phyloP scores from a whole-genome alignment of 495 filamentous ascomycete species.

The Annulohypoxylon bovei region DNA sequence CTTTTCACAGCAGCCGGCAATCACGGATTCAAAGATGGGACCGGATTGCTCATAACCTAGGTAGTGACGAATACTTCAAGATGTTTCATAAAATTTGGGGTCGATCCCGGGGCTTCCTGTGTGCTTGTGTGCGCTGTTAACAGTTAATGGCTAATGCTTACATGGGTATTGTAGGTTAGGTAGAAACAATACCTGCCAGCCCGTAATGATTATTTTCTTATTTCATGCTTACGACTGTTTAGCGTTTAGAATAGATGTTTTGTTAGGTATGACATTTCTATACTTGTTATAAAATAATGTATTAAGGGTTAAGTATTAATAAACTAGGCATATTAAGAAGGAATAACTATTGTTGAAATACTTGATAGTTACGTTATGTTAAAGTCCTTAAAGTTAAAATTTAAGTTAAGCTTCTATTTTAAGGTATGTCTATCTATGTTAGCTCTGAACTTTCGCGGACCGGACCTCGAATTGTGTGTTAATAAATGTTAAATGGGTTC shows the following conservation, averaged over 20 bases:
- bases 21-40: slow-evolving; percentile 25
- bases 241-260: neutral
- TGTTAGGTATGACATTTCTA: neutral
- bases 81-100: slow-evolving; percentile 29
- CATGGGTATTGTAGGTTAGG: slow-evolving; percentile 15
- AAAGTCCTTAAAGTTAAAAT: neutral
- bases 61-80: neutral
- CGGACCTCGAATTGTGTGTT: slow-evolving; percentile 17
- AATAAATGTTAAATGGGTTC: neutral
- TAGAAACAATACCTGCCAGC: slow-evolving; percentile 1
- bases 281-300: neutral
- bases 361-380: neutral
- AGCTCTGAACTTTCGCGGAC: slow-evolving; percentile 17
- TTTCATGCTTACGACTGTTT: slow-evolving; percentile 20
- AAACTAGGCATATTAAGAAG: too few relatives aligned
- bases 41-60: slow-evolving; percentile 19
- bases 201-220: neutral
- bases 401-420: slow-evolving; percentile 32
- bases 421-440: neutral
- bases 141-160: slow-evolving; percentile 19
- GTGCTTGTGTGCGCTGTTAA: neutral
- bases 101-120: slow-evolving; percentile 30
- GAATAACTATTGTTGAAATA: neutral
- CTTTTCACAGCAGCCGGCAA: slow-evolving; percentile 34
- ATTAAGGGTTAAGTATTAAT: neutral